Evolutionary conservation across 805 yeast genomes (phyloP), one percentile per base, ranked within the genome.

Genomic region (Metschnikowia reukaufii): DNA sequence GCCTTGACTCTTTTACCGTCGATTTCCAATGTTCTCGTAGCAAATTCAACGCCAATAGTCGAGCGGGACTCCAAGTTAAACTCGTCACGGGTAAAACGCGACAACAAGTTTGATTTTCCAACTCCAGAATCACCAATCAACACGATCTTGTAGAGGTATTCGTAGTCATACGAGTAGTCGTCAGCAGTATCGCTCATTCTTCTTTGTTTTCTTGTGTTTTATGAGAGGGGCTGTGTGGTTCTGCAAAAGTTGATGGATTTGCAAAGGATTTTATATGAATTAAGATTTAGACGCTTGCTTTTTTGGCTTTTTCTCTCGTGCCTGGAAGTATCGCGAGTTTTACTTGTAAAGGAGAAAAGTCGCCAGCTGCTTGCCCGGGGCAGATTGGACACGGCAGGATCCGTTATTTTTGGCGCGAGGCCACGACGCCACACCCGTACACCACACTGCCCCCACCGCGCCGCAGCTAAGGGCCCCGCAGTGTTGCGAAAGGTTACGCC

Each of bases 31-130:
- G 97, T 91, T 66, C 97, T 80, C 18, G 98, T 94, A 36, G 98
- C 98, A 73, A 92, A 92, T 69, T 94, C 99, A 42, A 94, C 99
- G 39, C 99, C 99, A 63, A 92, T 92, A 21, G 99, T 92, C 44
- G 96, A 86, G 68, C 94, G 84, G 15, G 94, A 84, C 66, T 94
- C 98, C 54, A 91, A 78, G 71, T 91, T 90, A 75, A 94, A 92
- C 69, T 92, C 98, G 69, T 92, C 91, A 53, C 96, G 82, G 10
- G 98, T 90, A 76, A 92, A 92, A 60, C 99, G 82, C 44, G 96
- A 88, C 46, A 92, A 78, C 49, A 92, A 77, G 72, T 94, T 94
- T 61, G 97, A 88, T 67, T 92, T 92, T 50, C 99, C 99, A 42
- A 94, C 98, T 46, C 97, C 96, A 10, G 96, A 88, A 67, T 94